phyloP scores from a whole-genome alignment of 768 basidiomycete species.

The Ramaria sp. region DNA sequence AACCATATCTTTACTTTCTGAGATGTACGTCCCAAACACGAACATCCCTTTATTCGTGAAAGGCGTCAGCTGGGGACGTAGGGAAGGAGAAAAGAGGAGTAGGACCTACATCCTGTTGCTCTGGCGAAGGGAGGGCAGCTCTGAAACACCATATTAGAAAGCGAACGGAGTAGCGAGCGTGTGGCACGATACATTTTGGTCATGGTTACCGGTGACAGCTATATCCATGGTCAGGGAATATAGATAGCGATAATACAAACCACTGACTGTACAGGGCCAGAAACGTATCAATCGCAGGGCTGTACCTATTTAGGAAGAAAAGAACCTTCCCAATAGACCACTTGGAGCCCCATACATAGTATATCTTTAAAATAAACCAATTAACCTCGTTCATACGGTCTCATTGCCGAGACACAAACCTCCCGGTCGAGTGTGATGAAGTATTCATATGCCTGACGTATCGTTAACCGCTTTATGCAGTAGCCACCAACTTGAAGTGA shows the following conservation, averaged over 20 bases:
- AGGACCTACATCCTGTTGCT: neutral
- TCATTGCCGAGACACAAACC: neutral
- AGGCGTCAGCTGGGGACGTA: neutral
- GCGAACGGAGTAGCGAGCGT: neutral
- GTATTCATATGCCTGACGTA: neutral
- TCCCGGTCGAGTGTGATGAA: constrained; percentile 1
- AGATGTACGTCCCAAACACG: neutral
- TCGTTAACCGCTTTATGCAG: neutral
- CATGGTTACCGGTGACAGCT: neutral
- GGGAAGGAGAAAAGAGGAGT: neutral
- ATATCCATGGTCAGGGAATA: neutral
- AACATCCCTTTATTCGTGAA: neutral
- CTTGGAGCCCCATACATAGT: constrained; percentile 1
- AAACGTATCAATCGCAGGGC: neutral
- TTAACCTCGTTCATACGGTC: neutral
- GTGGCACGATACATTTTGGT: neutral
- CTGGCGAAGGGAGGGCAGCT: neutral
- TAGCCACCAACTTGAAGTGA: neutral
- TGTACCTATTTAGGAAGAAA: constrained; percentile 4
- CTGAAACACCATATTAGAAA: neutral
- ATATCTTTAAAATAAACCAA: neutral
- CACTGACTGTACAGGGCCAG: constrained; percentile 1
- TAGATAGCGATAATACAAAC: neutral
- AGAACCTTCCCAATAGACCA: constrained; percentile 5
- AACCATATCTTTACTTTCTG: neutral